A percentile compares a stretch with the other conserved stretches of the same genome.
Conservation (phyloP, 2,329 filamentous ascomycete species). For the Lecanicillium sp. region DNA sequence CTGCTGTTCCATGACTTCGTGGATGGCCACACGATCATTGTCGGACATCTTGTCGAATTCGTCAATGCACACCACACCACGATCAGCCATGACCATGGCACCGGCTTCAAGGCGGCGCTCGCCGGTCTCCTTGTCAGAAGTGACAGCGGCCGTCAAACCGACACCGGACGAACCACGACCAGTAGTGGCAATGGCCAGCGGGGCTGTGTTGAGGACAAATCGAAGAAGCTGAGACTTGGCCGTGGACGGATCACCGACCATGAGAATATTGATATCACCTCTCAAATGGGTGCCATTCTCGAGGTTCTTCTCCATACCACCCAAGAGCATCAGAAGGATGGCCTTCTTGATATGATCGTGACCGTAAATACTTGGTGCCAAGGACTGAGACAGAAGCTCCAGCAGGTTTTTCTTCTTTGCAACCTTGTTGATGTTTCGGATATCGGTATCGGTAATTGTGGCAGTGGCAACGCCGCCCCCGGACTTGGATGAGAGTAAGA, state of each 20-base stretch:
- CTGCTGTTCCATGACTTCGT: slow-evolving; percentile 99
- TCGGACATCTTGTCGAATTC: slow-evolving; percentile 99
- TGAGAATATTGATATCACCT: slow-evolving; percentile 98
- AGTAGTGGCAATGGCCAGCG: slow-evolving; percentile 92
- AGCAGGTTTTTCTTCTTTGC: slow-evolving; percentile 92
- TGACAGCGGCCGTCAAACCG: slow-evolving; percentile 94
- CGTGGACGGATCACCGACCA: slow-evolving; percentile 98
- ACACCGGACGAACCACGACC: slow-evolving; percentile 95
- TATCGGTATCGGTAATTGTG: slow-evolving; percentile 90
- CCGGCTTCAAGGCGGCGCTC: slow-evolving; percentile 91
- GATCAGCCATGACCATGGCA: slow-evolving; percentile 96
- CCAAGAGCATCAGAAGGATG: slow-evolving; percentile 87
- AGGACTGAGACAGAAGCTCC: slow-evolving; percentile 83
- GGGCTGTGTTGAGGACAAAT: slow-evolving; percentile 95
- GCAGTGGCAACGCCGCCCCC: slow-evolving; percentile 89
- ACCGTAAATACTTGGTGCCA: slow-evolving; percentile 94
- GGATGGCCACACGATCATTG: slow-evolving; percentile 93
- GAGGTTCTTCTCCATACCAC: slow-evolving; percentile 96
- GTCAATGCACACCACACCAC: slow-evolving; percentile 96
- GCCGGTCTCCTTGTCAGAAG: slow-evolving; percentile 93
- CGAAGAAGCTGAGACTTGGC: slow-evolving; percentile 97
- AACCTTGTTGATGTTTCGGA: slow-evolving; percentile 97
- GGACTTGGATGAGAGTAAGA: slow-evolving; percentile 90
- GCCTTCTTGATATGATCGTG: slow-evolving; percentile 98
- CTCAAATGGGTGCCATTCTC: slow-evolving; percentile 96